Evolutionary conservation across 1,284 basidiomycete species (phyloP).

Genomic region (Cryptococcus jaspeensis): DNA sequence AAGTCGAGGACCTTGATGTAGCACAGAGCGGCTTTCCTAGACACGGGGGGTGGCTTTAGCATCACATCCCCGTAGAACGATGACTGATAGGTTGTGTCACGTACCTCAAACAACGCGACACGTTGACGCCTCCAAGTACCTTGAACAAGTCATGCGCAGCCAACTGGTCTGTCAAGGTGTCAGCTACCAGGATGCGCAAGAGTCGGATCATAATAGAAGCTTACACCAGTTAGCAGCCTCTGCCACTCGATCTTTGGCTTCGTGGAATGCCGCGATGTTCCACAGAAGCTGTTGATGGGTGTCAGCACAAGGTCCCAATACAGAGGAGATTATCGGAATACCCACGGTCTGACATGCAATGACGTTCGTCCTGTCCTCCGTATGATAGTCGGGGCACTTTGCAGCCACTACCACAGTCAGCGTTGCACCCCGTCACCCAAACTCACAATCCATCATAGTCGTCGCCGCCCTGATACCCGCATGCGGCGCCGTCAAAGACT

Average conservation of each 20-base stretch:
- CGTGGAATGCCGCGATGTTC: constrained; percentile 1
- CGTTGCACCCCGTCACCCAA: not conserved
- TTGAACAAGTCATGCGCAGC: constrained; percentile 1
- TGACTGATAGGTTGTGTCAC: not conserved
- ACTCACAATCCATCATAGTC: not conserved
- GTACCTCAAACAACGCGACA: not conserved
- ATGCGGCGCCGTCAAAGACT: not conserved
- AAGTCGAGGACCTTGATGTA: not conserved
- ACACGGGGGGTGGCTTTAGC: no score
- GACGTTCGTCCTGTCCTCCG: not conserved
- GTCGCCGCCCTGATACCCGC: not conserved
- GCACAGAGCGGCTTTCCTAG: constrained; percentile 2
- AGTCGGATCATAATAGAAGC: not conserved
- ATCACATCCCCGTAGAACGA: not conserved
- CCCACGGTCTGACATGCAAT: constrained; percentile 4
- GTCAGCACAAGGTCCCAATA: not conserved
- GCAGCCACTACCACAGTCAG: not conserved
- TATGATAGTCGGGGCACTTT: not conserved
- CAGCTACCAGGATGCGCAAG: not conserved
- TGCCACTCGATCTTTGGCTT: not conserved
- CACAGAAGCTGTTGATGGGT: not conserved
- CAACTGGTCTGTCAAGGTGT: not conserved
- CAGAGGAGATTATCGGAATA: not conserved
- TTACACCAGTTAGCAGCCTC: constrained; percentile 3
- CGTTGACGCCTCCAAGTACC: not conserved